Conservation (phyloP, 139 green algal genomes). For the Volvox africanus region DNA sequence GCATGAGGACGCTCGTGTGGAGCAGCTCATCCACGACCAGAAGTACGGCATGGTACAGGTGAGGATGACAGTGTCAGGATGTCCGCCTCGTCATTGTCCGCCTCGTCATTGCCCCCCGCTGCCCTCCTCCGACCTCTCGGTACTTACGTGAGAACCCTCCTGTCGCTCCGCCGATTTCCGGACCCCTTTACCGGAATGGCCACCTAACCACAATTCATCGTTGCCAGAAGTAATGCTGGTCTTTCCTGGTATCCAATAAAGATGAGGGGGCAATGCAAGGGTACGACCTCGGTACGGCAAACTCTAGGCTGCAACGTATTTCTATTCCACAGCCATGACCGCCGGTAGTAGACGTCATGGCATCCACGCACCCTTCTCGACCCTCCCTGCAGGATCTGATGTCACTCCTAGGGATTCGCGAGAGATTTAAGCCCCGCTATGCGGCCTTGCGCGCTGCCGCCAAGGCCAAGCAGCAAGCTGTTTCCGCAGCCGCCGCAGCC, state of each 20-base stretch:
- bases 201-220: too few species aligned
- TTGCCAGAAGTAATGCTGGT: too few species aligned
- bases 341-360: neutral
- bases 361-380: neutral
- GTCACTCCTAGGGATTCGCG: constrained; percentile 42
- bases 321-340: neutral
- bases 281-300: neutral
- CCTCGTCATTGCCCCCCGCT: too few species aligned
- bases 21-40: constrained; percentile 63
- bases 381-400: constrained; percentile 59
- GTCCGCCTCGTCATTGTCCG: neutral
- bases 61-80: neutral
- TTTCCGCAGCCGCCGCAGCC: constrained; percentile 34
- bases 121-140: neutral
- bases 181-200: too few species aligned
- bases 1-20: constrained; percentile 40
- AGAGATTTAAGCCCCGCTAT: constrained; percentile 64
- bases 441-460: constrained; percentile 40
- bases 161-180: too few species aligned
- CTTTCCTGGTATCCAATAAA: too few species aligned
- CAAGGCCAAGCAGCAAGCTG: constrained; percentile 35
- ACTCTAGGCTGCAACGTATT: too few species aligned
- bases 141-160: neutral
- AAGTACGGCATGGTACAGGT: constrained; percentile 59
- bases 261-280: neutral